Evolutionary conservation across 495 filamentous ascomycete species (phyloP), one percentile per base, ranked within the genome.

Genomic region (Aspergillus affinis): DNA sequence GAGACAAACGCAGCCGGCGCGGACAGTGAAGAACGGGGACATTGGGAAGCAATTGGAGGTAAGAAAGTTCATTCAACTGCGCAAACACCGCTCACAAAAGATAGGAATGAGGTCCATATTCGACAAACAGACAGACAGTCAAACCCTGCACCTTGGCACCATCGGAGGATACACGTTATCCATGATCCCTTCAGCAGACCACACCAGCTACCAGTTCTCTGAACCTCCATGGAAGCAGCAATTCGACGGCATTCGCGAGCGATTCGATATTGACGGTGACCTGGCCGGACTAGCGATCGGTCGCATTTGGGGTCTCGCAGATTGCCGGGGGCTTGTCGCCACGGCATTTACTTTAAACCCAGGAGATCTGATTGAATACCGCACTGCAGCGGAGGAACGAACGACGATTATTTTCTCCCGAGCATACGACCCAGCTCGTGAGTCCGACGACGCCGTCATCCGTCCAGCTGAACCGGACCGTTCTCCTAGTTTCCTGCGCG

Each of bases 321-420:
- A 77, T 13, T 64, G 73, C 19, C 65, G 69, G 15, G 73, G 75
- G 41, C 63, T 76, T 3, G 61, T 75, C 41, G 80, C 77, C 0
- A 70, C 70, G 2, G 76, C 76, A 18, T 66, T 80, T 53, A 80
- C 76, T 2, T 54, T 75, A 54, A 81, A 85, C 60, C 81, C 82
- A 0, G 78, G 77, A 7, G 77, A 84, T 61, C 78, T 80, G 71
- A 59, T 84, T 30, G 78, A 84, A 54, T 85, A 85, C 61, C 70
- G 69, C 2, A 73, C 74, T 0, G 53, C 70, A 2, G 70, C 72
- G 17, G 75, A 77, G 18, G 76, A 81, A 27, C 63, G 60, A 17
- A 57, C 72, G 15, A 70, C 60, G 0, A 57, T 86, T n/a, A 48
- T 74, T 2, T 81, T 79, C 52, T 67, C 67, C 6, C 57, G 65